These are phyloP conservation scores for Trichoderma pleuroti DNA, from an alignment of 2,329 filamentous ascomycete species.

Conservation along the genomic window DNA sequence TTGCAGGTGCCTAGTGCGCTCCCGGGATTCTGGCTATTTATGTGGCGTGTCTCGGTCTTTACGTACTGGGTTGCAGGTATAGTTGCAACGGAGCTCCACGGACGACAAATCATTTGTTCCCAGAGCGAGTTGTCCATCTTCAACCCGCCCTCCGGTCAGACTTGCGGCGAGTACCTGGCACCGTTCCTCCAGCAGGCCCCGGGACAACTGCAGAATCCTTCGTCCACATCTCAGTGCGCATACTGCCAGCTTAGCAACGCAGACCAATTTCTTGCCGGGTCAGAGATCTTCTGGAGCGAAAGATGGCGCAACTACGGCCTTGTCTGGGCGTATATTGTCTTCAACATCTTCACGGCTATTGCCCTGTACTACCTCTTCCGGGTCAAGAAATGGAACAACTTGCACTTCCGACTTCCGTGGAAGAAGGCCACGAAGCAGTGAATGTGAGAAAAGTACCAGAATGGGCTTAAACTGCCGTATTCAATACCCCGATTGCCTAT, in stretches of 20 bases:
- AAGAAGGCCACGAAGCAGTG: conserved; percentile 26
- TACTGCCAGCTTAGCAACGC: conserved; percentile 66
- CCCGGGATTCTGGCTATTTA: conserved; percentile 74
- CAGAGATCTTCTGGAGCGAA: conserved; percentile 48
- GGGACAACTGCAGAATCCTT: conserved; percentile 61
- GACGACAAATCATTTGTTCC: conserved; percentile 50
- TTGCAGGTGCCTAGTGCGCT: conserved; percentile 56
- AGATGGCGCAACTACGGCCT: conserved; percentile 69
- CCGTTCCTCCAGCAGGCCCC: conserved; percentile 48
- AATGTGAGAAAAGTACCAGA: neutral
- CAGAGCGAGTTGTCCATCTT: conserved; percentile 60
- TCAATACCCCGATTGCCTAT: neutral
- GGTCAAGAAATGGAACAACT: conserved; percentile 41
- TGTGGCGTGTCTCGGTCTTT: conserved; percentile 62
- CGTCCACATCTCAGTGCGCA: conserved; percentile 54
- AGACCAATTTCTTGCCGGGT: conserved; percentile 53
- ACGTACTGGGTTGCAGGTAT: conserved; percentile 68
- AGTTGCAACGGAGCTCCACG: conserved; percentile 61
- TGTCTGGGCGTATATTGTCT: conserved; percentile 62
- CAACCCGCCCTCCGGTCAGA: conserved; percentile 57
- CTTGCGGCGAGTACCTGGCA: conserved; percentile 61
- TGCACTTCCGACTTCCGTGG: conserved; percentile 18
- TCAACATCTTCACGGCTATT: conserved; percentile 60
- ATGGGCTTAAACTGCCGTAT: neutral
- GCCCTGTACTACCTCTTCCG: conserved; percentile 61